These are phyloP conservation scores for Daldinia sp. DNA, from an alignment of 2,329 filamentous ascomycete species.

Conservation along the genomic window DNA sequence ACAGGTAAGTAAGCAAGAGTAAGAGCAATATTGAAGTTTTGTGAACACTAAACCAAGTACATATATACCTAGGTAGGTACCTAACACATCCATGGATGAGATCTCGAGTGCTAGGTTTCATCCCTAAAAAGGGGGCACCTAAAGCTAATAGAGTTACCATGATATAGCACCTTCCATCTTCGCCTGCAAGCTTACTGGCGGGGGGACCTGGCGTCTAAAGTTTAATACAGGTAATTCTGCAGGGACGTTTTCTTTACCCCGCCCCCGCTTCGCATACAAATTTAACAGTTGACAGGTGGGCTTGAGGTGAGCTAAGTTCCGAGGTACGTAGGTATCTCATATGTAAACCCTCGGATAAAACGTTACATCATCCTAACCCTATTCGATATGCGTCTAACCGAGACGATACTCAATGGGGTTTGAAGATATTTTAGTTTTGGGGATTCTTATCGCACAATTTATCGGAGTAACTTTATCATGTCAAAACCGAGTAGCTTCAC, in stretches of 20 bases:
- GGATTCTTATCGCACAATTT: constrained; percentile 25
- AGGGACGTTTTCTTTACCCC: constrained; percentile 28
- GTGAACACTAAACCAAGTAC: background rate
- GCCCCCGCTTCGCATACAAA: constrained; percentile 14
- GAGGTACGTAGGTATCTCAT: no score
- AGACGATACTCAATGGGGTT: constrained; percentile 16
- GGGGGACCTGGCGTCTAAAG: background rate
- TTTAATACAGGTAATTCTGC: background rate
- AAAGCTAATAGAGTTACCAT: constrained; percentile 6
- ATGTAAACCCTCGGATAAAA: background rate
- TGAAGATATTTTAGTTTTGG: background rate
- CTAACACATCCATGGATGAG: background rate
- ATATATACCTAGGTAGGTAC: background rate
- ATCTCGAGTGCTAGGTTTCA: background rate
- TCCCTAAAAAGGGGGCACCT: background rate
- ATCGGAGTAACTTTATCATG: background rate
- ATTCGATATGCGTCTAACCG: constrained; percentile 11
- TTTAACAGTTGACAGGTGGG: background rate
- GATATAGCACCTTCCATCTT: constrained; percentile 16
- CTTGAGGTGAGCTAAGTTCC: background rate
- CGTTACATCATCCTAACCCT: background rate
- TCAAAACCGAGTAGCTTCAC: background rate
- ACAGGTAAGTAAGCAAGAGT: background rate
- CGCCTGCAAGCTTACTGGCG: constrained; percentile 7
- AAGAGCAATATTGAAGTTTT: background rate